These are phyloP conservation scores for Coemansia sp. DNA, from an alignment of 192 early-diverging fungal species.

Conservation along the genomic window DNA sequence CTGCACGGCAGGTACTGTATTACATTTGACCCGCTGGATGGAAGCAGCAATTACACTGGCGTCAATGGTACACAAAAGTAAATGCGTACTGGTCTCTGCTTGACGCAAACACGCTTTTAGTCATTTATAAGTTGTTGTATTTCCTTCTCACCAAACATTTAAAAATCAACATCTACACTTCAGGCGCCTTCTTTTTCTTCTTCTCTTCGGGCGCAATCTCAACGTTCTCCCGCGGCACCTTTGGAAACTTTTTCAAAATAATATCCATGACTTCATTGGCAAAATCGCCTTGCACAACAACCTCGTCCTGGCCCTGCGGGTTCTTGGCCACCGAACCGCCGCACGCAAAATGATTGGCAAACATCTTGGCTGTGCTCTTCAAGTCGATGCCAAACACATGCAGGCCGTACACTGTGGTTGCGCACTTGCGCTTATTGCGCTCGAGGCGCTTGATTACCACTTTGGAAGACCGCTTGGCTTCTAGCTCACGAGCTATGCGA, in stretches of 20 bases:
- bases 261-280: conserved; percentile 85
- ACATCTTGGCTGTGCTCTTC: conserved; percentile 94
- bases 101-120: no score
- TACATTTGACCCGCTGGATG: conserved; percentile 97
- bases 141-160: no score
- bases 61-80: no score
- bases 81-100: no score
- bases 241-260: conserved; percentile 73
- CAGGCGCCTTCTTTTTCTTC: conserved; percentile 57
- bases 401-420: conserved; percentile 88
- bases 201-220: conserved; percentile 76
- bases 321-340: conserved; percentile 93
- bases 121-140: no score
- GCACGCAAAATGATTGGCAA: conserved; percentile 94
- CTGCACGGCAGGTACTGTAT: conserved; percentile 89
- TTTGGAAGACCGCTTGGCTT: conserved; percentile 74
- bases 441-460: conserved; percentile 85
- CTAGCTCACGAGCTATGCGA: conserved; percentile 70
- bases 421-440: conserved; percentile 91
- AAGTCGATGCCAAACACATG: conserved; percentile 91
- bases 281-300: conserved; percentile 96
- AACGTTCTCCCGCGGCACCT: conserved; percentile 73
- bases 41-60: conserved; percentile 85
- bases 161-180: no score
- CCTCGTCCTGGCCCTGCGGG: conserved; percentile 88